Evolutionary conservation across 441 rosid species (phyloP).

Genomic region (Euphorbia celastroides): DNA sequence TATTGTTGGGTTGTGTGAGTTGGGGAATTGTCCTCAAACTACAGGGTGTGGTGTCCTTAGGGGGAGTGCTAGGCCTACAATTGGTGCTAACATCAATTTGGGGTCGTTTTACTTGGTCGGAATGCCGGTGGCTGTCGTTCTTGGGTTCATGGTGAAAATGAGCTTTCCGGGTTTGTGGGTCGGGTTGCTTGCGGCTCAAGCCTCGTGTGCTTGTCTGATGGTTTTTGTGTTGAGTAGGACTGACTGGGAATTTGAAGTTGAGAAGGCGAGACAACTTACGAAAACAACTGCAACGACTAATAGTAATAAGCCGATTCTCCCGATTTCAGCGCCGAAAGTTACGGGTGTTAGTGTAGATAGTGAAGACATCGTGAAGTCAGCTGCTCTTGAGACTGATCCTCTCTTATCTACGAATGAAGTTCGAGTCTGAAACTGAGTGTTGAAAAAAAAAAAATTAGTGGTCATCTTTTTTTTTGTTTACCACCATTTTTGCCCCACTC

Average conservation of each 20-base stretch:
- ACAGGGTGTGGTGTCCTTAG: constrained; percentile 88
- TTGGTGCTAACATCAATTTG: constrained; percentile 88
- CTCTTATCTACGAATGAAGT: constrained; percentile 37
- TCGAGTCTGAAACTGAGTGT: too few species aligned
- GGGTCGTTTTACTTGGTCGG: constrained; percentile 95
- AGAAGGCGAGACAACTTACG: constrained; percentile 65
- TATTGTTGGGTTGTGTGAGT: constrained; percentile 84
- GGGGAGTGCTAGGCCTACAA: constrained; percentile 87
- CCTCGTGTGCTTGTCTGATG: constrained; percentile 79
- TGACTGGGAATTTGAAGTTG: constrained; percentile 66
- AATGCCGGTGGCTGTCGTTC: constrained; percentile 73
- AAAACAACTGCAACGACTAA: background rate
- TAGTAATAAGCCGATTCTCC: constrained; percentile 18
- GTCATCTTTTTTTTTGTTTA: background rate
- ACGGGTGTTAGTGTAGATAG: constrained; percentile 28
- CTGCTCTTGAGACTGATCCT: constrained; percentile 48
- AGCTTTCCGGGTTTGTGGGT: constrained; percentile 89
- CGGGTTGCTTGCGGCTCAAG: constrained; percentile 93
- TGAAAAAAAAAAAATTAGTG: too few species aligned
- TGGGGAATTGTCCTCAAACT: constrained; percentile 96
- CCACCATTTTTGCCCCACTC: constrained; percentile 32
- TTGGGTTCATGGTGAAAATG: constrained; percentile 57
- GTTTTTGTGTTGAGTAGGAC: constrained; percentile 54
- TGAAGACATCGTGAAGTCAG: constrained; percentile 31
- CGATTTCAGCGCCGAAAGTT: constrained; percentile 22